Base-by-base conservation (phyloP, 805 yeast genomes). In the Myxozyma melibiosi region DNA sequence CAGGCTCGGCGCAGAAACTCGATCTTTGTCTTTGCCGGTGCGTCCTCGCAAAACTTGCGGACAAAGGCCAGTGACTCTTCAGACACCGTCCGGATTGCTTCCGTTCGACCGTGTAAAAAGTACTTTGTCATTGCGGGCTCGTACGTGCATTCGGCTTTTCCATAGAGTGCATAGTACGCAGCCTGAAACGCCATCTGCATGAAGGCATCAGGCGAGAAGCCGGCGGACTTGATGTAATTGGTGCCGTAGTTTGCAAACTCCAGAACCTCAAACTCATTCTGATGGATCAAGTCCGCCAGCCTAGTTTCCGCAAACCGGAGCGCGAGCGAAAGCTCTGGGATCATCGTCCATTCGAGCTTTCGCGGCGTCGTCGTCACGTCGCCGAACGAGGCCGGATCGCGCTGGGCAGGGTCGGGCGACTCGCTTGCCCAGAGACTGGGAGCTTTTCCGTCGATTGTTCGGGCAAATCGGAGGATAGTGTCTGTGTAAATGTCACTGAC, bases 41-140 rank as follows among this genome's bases (percentile, higher is more conserved):
- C 78, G 48, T 81, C 77, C 67, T 88, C 94, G 69, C 92, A 87
- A 69, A 90, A 86, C 63, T 88, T 86, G 55, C 96, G 82, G 16
- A 89, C 96, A 74, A 90, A 90, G 44, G 80, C 77, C 67, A 87
- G 87, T 0, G 94, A 85, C 68, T 89, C 89, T 65, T 81, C 77
- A 5, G 92, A 84, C 3, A 90, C 97, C 0, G 96, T 81, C 67
- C 97, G 78, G 54, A 90, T 84, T 2, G 96, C 96, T 72, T 90
- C 97, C 0, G 97, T 90, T 70, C 97, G 80, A 9, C 97, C 97
- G 69, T 90, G 96, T 62, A 85, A 79, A 70, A 85, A 90, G 57
- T 76, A 77, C 71, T 90, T 90, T 3, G 97, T 91, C 97, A 90
- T 90, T 7, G 96, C 96, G 1, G 97, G 97, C 73, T 90, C 97